Base-by-base conservation (phyloP, 2,329 filamentous ascomycete species). In the Penicillium sp. region DNA sequence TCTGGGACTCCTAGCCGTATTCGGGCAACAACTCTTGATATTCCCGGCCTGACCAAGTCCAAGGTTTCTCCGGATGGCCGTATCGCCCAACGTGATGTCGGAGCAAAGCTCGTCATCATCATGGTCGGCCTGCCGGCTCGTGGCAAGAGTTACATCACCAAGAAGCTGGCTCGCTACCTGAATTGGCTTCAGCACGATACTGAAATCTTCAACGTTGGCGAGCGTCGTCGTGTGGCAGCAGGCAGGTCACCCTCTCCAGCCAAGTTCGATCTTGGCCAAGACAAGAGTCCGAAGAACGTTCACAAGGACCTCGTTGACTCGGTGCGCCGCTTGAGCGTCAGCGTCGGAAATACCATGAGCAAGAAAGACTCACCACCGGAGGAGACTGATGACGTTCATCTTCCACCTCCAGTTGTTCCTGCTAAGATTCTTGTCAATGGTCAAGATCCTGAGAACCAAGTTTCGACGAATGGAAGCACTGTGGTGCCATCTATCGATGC, bases 121-220 rank as follows among this genome's bases (percentile, higher is more conserved):
- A 99, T 99, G 94, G 94, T 99, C 55, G 94, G 94, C 58, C 77
- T 99, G 64, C 94, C 94, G 2, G 94, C 94, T 9, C 82, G 94
- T 65, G 94, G 94, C 69, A 99, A 99, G 77, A 96, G 92, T 50
- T 99, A 99, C 75, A 95, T 99, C 66, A 97, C 94, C 56, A 97
- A 97, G 79, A 99, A 99, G 77, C 83, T 99, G 58, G 89, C 94
- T 53, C 84, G 94, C 56, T 99, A 97, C 70, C 78, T 99, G 46
- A 93, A 95, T 45, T 99, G 94, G 94, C 85, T 96, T 66, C 94
- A 99, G 69, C 93, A 99, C 74, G 90, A 96, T 66, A 94, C 92
- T 12, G 84, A 82, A 61, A 96, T 99, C 63, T 99, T 99, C 83
- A 99, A 99, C 66, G 94, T 99, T 34, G 94, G 94, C 55, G 93